Percentiles rank a stretch among this genome's conserved stretches.
Evolutionary conservation across 306 rosid genomes (phyloP).

Genomic region (Canavalia ensiformis): DNA sequence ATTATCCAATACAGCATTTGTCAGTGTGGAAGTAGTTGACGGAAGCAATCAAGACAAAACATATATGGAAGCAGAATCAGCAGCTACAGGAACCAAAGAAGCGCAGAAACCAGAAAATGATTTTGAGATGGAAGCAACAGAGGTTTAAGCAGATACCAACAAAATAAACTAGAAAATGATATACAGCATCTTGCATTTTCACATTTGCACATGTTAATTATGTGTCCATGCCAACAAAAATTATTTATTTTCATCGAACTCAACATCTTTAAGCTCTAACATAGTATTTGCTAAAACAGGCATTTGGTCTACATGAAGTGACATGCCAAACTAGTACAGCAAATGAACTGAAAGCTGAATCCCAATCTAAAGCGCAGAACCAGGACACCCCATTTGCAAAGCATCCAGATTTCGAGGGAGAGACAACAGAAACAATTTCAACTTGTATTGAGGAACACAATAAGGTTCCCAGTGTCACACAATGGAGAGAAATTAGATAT

Average conservation of each 20-base stretch:
- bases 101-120: conserved; percentile 23
- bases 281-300: too few species aligned
- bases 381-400: too few species aligned
- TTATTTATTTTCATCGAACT: background rate
- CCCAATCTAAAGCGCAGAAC: too few species aligned
- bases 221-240: background rate
- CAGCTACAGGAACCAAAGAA: conserved; percentile 22
- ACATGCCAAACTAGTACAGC: too few species aligned
- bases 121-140: background rate
- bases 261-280: too few species aligned
- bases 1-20: background rate
- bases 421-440: too few species aligned
- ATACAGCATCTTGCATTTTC: background rate
- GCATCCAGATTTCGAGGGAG: too few species aligned
- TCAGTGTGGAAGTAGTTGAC: conserved; percentile 11
- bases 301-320: too few species aligned
- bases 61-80: conserved; percentile 25
- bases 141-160: conserved; percentile 31
- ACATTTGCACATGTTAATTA: background rate
- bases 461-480: too few species aligned
- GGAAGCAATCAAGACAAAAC: conserved; percentile 36
- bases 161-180: background rate
- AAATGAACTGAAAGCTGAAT: too few species aligned
- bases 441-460: too few species aligned
- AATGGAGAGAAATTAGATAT: too few species aligned